Evolutionary conservation across 495 filamentous ascomycete genomes (phyloP), one percentile per base, ranked within the genome.

Genomic region (Umbilicaria muhlenbergii): DNA sequence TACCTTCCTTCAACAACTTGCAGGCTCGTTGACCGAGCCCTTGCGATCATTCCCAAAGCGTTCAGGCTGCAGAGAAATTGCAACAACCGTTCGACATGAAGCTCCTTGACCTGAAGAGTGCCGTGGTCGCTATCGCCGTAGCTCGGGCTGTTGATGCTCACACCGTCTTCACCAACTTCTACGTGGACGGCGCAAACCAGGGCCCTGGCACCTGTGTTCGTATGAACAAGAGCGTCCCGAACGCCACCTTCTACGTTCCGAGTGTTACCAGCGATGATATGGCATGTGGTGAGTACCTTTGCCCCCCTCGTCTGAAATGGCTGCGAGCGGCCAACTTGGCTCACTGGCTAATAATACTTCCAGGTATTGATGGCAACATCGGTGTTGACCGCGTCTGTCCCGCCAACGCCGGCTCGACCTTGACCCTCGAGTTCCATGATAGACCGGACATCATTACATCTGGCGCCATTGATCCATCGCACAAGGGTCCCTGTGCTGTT

Each of bases 141-240:
- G 44, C 48, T 34, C 35, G 39, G 5, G 32, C 51, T 5, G 51
- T 53, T 10, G 48, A 57, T 35, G 77, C 75, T 19, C 82, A 88
- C 48, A 83, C 81, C 14, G 55, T 73, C 38, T 73, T 84, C 50
- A 79, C 78, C 5, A 79, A 73, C 16, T 65, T 86, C 47, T 78
- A 68, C 44, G 59, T 87, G 51, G 62, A 81, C 53, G 75, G 71
- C 44, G 65, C 70, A 18, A 63, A 69, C 50, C 74, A 84, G 52
- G 83, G 83, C 38, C 70, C 76, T 53, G 83, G 75, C 1, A 74
- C 69, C 36, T 84, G 79, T 51, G 65, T 87, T 21, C 73, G 81
- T n/a, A 78, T 80, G 69, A 67, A 69, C 39, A 68, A 61, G 40
- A 61, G 71, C 42, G 54, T 62, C 3, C 52, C 47, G 1, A 61